Percentiles rank a stretch among this genome's conserved stretches.
phyloP scores from a whole-genome alignment of 225 moss, liverwort and hornwort species.

The Anthoceros angustus region DNA sequence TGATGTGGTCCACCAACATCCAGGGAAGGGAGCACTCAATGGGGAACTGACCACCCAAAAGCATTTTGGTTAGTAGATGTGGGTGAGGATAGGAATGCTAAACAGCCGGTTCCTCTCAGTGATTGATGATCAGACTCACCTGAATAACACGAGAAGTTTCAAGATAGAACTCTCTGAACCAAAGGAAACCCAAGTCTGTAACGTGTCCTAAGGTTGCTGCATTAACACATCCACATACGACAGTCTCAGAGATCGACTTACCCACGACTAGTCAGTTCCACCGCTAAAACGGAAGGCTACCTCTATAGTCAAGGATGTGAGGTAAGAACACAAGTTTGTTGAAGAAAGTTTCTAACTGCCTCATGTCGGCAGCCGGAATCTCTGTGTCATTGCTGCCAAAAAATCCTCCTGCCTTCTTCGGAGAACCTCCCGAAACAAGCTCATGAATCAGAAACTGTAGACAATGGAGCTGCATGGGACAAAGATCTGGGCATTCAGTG shows the following conservation, averaged over 20 bases:
- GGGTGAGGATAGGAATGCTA: not conserved
- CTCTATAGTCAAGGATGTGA: constrained; percentile 93
- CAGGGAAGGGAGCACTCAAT: constrained; percentile 94
- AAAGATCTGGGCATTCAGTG: not conserved
- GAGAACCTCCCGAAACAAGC: constrained; percentile 79
- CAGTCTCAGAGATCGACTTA: not conserved
- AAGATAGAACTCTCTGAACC: constrained; percentile 97
- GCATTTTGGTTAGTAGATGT: not conserved
- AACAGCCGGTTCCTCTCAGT: not conserved
- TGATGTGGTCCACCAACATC: constrained; percentile 92
- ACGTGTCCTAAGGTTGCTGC: constrained; percentile 85
- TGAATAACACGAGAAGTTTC: constrained; percentile 95
- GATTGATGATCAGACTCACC: constrained; percentile 29
- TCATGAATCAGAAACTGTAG: constrained; percentile 95
- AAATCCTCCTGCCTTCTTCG: constrained; percentile 90
- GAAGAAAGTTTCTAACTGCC: constrained; percentile 86
- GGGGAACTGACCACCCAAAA: constrained; percentile 48
- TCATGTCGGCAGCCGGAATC: constrained; percentile 67
- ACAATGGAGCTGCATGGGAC: constrained; percentile 62
- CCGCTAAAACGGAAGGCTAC: constrained; percentile 16
- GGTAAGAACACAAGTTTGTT: constrained; percentile 86
- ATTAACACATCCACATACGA: constrained; percentile 1
- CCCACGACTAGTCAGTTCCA: not conserved
- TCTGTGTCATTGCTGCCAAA: constrained; percentile 88
- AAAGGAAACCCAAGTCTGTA: constrained; percentile 80